Percentiles rank a stretch among this genome's conserved stretches.
phyloP scores from a whole-genome alignment of 257 asterid species.

The Solanum pinnatisectum region DNA sequence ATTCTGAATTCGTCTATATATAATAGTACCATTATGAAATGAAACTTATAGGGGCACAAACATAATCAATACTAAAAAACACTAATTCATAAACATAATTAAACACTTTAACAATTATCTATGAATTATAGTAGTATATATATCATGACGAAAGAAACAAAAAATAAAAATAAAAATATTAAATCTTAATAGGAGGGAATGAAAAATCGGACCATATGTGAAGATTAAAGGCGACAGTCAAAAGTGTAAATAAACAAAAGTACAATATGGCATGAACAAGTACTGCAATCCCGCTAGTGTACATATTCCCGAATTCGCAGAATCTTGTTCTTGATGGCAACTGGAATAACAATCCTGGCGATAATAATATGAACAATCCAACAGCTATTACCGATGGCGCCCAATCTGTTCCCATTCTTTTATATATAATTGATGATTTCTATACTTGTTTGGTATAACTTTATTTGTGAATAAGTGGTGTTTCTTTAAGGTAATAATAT shows the following conservation, averaged over 20 bases:
- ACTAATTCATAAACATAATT: neutral
- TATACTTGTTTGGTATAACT: neutral
- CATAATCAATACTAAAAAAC: neutral
- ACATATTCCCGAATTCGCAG: slow-evolving; percentile 84
- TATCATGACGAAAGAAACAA: neutral
- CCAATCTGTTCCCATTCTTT: slow-evolving; percentile 46
- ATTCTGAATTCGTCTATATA: neutral
- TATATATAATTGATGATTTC: neutral
- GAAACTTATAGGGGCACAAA: neutral
- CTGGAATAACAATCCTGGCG: slow-evolving; percentile 87
- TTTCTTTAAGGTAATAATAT: neutral
- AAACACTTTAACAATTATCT: neutral
- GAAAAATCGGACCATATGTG: slow-evolving; percentile 47
- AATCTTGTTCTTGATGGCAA: slow-evolving; percentile 76
- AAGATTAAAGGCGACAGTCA: slow-evolving; percentile 65
- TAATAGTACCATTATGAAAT: neutral
- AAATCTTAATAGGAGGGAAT: neutral
- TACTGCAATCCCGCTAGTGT: slow-evolving; percentile 78
- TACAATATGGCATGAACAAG: slow-evolving; percentile 66
- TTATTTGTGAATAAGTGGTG: neutral
- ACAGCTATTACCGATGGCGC: slow-evolving; percentile 91
- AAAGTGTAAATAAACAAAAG: slow-evolving; percentile 70
- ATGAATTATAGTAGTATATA: neutral
- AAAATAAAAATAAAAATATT: neutral
- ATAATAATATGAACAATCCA: slow-evolving; percentile 69